Evolutionary conservation across 2,329 filamentous ascomycete genomes (phyloP), one percentile per base, ranked within the genome.

Genomic region (Ophiostoma tasmaniense): DNA sequence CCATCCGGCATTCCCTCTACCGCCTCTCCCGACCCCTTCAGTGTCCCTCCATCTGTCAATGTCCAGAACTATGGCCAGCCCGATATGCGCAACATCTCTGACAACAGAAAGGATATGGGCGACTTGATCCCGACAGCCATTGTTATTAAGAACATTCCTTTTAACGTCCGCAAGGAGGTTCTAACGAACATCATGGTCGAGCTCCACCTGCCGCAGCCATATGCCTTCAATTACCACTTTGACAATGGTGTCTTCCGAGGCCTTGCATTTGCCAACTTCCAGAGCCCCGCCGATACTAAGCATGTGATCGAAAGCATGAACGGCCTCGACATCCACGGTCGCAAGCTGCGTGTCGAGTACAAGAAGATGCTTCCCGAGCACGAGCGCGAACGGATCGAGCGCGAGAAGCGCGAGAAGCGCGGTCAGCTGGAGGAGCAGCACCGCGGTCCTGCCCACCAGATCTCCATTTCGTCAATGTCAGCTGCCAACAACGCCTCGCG

Each of bases 141-240:
- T 74, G 95, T 99, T 70, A 98, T 99, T 80, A 99, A 99, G 82
- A 99, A 99, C 77, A 99, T 99, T 50, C 95, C 96, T 0, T 99
- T 99, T 78, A 95, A 96, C 35, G 93, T 98, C 69, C 93, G 97
- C 79, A 98, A 98, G 80, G 95, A 99, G 80, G 92, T 94, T 75
- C 84, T 99, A 52, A 92, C 96, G 42, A 88, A 89, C 72, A 85
- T 97, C 74, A 99, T 99, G 95, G 91, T 93, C 10, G 92, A 97
- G 25, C 87, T 98, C 85, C 90, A 92, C 73, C 85, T 99, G 52
- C 95, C 95, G 0, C 87, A 98, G 73, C 95, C 95, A 0, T 99
- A 99, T 76, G 95, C 95, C 14, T 99, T 99, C 84, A 99, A 99
- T 83, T 98, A 99, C 76, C 95, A 99, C 79, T 99, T 99, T 76